Conservation (phyloP, 2,329 filamentous ascomycete species). For the Dryadomyces quercivorus region DNA sequence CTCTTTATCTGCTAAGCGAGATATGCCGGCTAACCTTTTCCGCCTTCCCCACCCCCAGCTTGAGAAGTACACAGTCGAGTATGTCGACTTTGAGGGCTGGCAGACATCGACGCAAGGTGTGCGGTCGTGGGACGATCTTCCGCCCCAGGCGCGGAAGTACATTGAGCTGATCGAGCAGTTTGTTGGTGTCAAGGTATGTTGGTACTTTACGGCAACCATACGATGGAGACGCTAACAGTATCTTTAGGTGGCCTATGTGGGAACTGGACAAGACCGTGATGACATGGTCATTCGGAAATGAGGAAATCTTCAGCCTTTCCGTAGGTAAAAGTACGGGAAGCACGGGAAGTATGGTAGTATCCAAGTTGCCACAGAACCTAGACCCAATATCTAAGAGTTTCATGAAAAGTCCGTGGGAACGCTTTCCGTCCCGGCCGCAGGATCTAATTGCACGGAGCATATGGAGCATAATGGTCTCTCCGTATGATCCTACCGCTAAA, state of each 20-base stretch:
- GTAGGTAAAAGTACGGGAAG: too few relatives aligned
- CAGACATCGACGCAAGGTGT: slow-evolving; percentile 47
- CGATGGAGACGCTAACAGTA: not conserved
- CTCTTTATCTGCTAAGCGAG: not conserved
- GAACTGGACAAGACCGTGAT: slow-evolving; percentile 52
- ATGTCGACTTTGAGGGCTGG: slow-evolving; percentile 60
- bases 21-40: not conserved
- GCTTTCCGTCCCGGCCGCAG: too few relatives aligned
- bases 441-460: too few relatives aligned
- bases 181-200: slow-evolving; percentile 38
- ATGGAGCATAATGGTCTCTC: too few relatives aligned
- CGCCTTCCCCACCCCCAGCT: slow-evolving; percentile 23
- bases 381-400: too few relatives aligned
- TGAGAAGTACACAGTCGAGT: slow-evolving; percentile 49
- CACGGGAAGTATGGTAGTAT: too few relatives aligned
- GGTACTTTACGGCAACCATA: too few relatives aligned
- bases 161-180: slow-evolving; percentile 54
- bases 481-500: too few relatives aligned
- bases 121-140: slow-evolving; percentile 50
- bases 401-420: too few relatives aligned
- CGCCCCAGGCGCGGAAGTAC: slow-evolving; percentile 51
- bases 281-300: slow-evolving; percentile 38
- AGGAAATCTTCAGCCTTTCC: not conserved
- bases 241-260: slow-evolving; percentile 44
- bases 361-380: too few relatives aligned